Conservation (phyloP, 2,329 filamentous ascomycete genomes). For the Pseudogymnoascus sp. region DNA sequence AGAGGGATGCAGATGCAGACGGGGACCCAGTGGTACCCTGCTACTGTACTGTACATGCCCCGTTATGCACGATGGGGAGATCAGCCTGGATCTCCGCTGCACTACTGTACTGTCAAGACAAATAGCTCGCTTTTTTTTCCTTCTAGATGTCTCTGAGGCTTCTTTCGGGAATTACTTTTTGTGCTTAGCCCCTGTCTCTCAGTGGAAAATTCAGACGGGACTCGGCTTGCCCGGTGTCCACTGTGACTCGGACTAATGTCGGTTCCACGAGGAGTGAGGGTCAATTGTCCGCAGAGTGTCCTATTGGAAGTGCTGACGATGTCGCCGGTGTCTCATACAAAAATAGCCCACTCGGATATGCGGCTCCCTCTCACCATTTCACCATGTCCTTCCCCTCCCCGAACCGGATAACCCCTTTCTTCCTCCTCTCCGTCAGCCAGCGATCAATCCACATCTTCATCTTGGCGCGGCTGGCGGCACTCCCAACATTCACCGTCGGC, state of each 20-base stretch:
- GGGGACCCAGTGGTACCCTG: too few species aligned
- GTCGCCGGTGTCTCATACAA: not conserved
- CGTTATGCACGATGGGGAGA: too few species aligned
- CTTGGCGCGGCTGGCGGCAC: slow-evolving; percentile 45
- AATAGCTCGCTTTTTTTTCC: not conserved
- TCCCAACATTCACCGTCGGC: slow-evolving; percentile 80
- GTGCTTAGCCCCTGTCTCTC: not conserved
- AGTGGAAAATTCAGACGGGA: not conserved
- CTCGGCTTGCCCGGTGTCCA: not conserved
- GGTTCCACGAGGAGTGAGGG: not conserved
- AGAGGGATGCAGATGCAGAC: too few species aligned
- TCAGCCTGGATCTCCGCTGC: too few species aligned
- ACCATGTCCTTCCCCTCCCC: slow-evolving; percentile 23
- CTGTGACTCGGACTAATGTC: not conserved
- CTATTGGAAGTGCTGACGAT: not conserved
- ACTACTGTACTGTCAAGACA: not conserved
- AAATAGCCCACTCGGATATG: not conserved
- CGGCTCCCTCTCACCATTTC: slow-evolving; percentile 19
- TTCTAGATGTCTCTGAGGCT: not conserved
- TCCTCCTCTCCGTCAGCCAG: slow-evolving; percentile 51
- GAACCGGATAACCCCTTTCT: slow-evolving; percentile 41
- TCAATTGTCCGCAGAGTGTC: not conserved
- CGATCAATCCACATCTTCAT: slow-evolving; percentile 60
- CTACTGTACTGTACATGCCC: too few species aligned
- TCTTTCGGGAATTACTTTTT: not conserved